Evolutionary conservation across 208 protist species (phyloP).

Genomic region (Acanthamoeba sp.): DNA sequence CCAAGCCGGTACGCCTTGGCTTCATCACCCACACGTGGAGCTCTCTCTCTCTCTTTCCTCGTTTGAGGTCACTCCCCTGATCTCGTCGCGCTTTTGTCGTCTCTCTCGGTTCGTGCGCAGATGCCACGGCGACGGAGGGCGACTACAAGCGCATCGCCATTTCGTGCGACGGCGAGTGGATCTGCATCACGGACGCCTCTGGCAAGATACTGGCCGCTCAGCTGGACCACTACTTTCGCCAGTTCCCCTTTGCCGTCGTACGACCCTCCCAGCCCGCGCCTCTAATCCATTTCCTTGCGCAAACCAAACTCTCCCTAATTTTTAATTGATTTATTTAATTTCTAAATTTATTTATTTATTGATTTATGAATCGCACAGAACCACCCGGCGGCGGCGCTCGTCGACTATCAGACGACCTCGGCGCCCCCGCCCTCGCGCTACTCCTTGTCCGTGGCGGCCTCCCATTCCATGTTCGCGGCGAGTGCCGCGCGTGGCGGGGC

Average conservation of each 20-base stretch:
- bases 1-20: not conserved
- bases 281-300: no score
- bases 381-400: not conserved
- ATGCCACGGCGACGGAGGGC: not conserved
- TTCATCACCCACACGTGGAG: no score
- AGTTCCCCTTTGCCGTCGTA: conserved; percentile 3
- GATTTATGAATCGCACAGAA: not conserved
- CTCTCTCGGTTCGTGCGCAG: not conserved
- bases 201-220: conserved; percentile 6
- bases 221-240: conserved; percentile 16
- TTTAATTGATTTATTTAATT: no score
- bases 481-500: not conserved
- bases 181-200: not conserved
- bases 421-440: not conserved
- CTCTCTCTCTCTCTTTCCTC: no score
- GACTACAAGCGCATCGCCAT: not conserved
- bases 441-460: not conserved
- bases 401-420: conserved; percentile 3
- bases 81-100: not conserved
- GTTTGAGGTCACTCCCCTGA: no score
- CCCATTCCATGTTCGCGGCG: not conserved
- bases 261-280: not conserved
- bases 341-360: no score
- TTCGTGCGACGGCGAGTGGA: conserved; percentile 21
- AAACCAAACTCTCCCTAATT: no score